phyloP scores from a whole-genome alignment of 257 asterid species.

The Ophiorrhiza pumila region DNA sequence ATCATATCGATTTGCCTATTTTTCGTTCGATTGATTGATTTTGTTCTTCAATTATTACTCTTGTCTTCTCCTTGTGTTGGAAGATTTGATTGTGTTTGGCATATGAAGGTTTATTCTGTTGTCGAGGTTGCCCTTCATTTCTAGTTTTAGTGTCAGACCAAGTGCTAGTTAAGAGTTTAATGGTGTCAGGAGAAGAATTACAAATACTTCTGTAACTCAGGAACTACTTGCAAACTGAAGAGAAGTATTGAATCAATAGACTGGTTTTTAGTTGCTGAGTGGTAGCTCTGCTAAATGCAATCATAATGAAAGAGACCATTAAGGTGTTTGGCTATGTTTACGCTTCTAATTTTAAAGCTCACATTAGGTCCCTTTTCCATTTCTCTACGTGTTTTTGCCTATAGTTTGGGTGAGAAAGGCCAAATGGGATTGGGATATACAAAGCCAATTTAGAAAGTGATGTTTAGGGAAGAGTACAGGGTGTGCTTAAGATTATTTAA shows the following conservation, averaged over 20 bases:
- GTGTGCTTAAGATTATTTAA: no score
- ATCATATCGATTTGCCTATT: no score
- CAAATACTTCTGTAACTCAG: neutral
- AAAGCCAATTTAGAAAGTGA: neutral
- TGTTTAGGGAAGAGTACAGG: no score
- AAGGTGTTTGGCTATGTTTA: neutral
- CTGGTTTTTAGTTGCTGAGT: neutral
- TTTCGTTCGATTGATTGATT: neutral
- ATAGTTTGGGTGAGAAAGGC: neutral
- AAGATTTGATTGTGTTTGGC: neutral
- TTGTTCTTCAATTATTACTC: neutral
- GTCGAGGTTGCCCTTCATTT: neutral
- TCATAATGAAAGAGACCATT: neutral
- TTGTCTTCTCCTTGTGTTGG: neutral
- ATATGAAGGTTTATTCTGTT: neutral
- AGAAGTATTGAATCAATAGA: neutral
- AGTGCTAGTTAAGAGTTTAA: neutral
- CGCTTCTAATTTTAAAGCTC: neutral
- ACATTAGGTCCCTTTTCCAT: neutral
- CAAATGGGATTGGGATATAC: neutral
- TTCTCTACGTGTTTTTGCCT: neutral
- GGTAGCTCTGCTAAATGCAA: neutral
- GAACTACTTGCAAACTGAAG: neutral
- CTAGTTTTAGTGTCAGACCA: neutral
- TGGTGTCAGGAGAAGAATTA: neutral